These are phyloP conservation scores for Chaetomium fimeti DNA, from an alignment of 495 filamentous ascomycete genomes.

Conservation along the genomic window DNA sequence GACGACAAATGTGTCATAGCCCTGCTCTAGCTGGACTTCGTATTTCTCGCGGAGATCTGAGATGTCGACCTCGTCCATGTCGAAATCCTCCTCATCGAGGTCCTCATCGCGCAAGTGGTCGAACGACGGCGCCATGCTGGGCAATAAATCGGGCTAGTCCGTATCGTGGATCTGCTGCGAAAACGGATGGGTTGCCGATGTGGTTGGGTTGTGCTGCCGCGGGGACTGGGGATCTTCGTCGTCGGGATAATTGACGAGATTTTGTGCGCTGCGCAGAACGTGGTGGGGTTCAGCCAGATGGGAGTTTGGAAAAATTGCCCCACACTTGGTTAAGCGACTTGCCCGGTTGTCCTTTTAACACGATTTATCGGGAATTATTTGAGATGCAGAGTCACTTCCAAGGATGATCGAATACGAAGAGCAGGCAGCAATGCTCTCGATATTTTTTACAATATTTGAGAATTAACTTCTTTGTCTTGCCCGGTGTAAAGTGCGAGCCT, in stretches of 20 bases:
- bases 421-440: background rate
- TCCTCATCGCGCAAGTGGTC: constrained; percentile 62
- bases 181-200: constrained; percentile 19
- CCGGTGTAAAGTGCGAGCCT: background rate
- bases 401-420: background rate
- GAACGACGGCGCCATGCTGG: constrained; percentile 60
- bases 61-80: constrained; percentile 91
- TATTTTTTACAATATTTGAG: background rate
- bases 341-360: background rate
- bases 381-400: background rate
- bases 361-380: background rate
- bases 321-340: constrained; percentile 25
- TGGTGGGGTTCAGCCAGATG: constrained; percentile 36
- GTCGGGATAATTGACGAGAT: constrained; percentile 36
- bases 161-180: constrained; percentile 14
- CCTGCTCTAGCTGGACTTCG: constrained; percentile 92
- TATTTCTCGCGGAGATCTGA: constrained; percentile 89
- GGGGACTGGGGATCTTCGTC: constrained; percentile 23
- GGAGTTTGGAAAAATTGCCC: constrained; percentile 34
- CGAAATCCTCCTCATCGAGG: constrained; percentile 83
- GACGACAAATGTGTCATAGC: constrained; percentile 91
- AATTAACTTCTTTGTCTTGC: background rate
- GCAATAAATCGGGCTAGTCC: constrained; percentile 18
- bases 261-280: constrained; percentile 37
- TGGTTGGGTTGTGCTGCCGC: constrained; percentile 27